These are phyloP conservation scores for Trametes polyzona DNA, from an alignment of 1,284 basidiomycete genomes.

Conservation along the genomic window DNA sequence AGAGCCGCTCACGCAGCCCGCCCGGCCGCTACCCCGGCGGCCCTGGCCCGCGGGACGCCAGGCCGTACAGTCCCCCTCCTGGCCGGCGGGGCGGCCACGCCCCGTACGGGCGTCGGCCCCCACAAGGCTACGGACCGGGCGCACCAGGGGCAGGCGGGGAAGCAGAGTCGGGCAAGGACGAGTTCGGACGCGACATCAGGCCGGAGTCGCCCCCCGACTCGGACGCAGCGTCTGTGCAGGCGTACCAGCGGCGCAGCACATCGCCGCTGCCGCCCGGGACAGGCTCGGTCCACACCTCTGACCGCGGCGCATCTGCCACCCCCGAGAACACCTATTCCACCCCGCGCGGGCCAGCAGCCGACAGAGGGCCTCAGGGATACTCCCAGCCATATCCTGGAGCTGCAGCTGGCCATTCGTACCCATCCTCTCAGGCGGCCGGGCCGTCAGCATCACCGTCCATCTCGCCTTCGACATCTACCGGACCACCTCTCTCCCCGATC, in stretches of 20 bases:
- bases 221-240: slow-evolving; percentile 19
- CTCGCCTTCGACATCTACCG: slow-evolving; percentile 16
- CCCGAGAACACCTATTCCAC: slow-evolving; percentile 12
- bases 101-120: slow-evolving; percentile 6
- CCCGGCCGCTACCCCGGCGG: slow-evolving; percentile 50
- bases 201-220: slow-evolving; percentile 41
- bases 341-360: background rate
- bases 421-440: background rate
- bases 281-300: slow-evolving; percentile 15
- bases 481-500: slow-evolving; percentile 15
- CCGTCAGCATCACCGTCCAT: slow-evolving; percentile 3
- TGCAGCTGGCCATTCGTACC: background rate
- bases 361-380: slow-evolving; percentile 2
- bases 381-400: slow-evolving; percentile 1
- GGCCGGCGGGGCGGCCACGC: slow-evolving; percentile 39
- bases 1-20: slow-evolving; percentile 75
- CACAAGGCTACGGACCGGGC: slow-evolving; percentile 6
- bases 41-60: slow-evolving; percentile 44
- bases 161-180: slow-evolving; percentile 58
- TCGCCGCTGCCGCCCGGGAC: slow-evolving; percentile 24
- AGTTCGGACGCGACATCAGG: slow-evolving; percentile 81
- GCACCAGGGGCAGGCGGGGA: slow-evolving; percentile 2
- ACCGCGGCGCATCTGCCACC: slow-evolving; percentile 14
- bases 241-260: slow-evolving; percentile 10
- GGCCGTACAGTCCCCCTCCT: slow-evolving; percentile 60